phyloP scores from a whole-genome alignment of 352 stramenopile genomes.

The Blastocystis sp. region DNA sequence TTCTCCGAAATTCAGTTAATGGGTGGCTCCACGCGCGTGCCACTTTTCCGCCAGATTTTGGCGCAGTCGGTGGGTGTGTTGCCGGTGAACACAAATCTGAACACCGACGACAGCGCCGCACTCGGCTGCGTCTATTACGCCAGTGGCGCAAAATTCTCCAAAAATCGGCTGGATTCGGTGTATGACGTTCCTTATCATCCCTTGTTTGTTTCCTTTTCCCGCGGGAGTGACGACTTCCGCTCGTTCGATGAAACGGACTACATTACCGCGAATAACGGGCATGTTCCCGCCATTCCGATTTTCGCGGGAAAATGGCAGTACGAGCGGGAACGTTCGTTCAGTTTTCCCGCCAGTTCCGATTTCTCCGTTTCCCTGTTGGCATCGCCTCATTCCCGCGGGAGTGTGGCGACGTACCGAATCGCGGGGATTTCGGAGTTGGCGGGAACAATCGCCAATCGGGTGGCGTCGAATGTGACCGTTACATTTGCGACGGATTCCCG shows the following conservation, averaged over 20 bases:
- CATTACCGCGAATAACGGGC: neutral
- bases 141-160: neutral
- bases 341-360: neutral
- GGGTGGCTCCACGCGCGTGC: slow-evolving; percentile 10
- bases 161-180: neutral
- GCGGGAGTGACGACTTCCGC: neutral
- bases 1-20: slow-evolving; percentile 26
- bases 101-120: neutral
- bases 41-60: neutral
- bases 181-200: neutral
- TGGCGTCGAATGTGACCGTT: neutral
- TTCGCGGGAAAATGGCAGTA: neutral
- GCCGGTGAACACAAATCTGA: neutral
- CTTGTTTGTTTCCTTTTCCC: neutral
- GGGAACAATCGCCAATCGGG: neutral
- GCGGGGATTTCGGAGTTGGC: neutral
- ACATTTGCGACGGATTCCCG: neutral
- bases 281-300: neutral
- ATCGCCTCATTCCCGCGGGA: neutral
- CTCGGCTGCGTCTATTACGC: neutral
- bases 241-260: neutral
- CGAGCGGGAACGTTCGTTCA: neutral
- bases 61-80: neutral
- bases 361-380: neutral
- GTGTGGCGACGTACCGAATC: neutral